Evolutionary conservation across 2,329 filamentous ascomycete genomes (phyloP).

Genomic region (Ascochyta lentis): DNA sequence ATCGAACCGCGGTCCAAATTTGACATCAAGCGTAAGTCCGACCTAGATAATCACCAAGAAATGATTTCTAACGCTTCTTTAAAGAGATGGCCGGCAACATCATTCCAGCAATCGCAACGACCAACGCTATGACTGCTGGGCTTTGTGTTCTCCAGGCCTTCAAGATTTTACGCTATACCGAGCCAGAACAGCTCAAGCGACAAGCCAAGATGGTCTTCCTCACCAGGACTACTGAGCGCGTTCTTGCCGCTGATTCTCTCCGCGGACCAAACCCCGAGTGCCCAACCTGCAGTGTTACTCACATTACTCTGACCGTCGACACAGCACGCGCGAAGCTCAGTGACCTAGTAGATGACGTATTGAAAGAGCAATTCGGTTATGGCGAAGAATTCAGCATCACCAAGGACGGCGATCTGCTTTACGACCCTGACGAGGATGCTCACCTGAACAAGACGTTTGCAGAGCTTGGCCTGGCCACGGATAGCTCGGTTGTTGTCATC

Average conservation of each 20-base stretch:
- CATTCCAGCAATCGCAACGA: conserved; percentile 96
- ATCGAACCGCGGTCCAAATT: conserved; percentile 91
- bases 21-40: conserved; percentile 78
- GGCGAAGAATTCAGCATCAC: conserved; percentile 81
- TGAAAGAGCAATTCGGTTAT: conserved; percentile 76
- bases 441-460: conserved; percentile 80
- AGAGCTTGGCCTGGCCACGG: conserved; percentile 76
- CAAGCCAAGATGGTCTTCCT: conserved; percentile 86
- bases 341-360: conserved; percentile 77
- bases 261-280: conserved; percentile 79
- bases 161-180: conserved; percentile 72
- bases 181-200: conserved; percentile 60
- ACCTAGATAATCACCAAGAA: neutral
- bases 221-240: conserved; percentile 67
- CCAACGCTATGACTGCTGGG: conserved; percentile 93
- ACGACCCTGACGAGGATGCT: conserved; percentile 87
- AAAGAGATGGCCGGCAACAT: conserved; percentile 98
- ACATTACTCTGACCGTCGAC: conserved; percentile 72
- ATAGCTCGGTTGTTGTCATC: conserved; percentile 81
- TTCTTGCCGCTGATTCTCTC: conserved; percentile 63
- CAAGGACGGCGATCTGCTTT: conserved; percentile 76
- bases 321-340: conserved; percentile 74
- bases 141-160: conserved; percentile 91
- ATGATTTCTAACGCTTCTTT: conserved; percentile 9
- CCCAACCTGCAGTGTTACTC: conserved; percentile 79